Evolutionary conservation across 495 filamentous ascomycete species (phyloP), one percentile per base, ranked within the genome.

Genomic region (Astrocystis sublimbata): DNA sequence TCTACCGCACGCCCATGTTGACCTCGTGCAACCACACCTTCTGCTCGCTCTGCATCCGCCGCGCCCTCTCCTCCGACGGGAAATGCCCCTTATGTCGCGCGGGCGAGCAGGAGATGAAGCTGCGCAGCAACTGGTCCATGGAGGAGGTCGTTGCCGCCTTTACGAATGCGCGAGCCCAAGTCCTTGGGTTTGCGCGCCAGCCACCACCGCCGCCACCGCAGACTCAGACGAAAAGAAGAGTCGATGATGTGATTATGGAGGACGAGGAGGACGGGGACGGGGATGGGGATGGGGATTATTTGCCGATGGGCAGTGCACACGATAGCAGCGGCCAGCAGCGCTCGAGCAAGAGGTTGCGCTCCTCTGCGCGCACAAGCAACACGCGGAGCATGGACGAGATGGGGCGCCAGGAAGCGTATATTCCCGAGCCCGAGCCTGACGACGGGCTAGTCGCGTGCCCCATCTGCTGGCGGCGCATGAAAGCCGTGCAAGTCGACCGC

Each of bases 11-110:
- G 23, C 94, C 94, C 1, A 93, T 99, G 80, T 87, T 97, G 56
- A 99, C 94, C 1, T 89, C 88, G 0, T 99, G 94, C 80, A 89
- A 85, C 42, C 94, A 99, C 73, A 97, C 94, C 0, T 99, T 99
- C 71, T 99, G 94, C 81, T 97, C 92, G 15, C 74, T 93, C 30
- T 99, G 94, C 73, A 97, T 98, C 62, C 90, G 94, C 15, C 80
- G 92, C 55, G 90, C 88, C 62, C 79, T 99, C 2, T 86, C 87
- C 6, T 79, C 83, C 1, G 93, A 96, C 63, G 88, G 90, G 9
- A 90, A 88, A 71, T 99, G 94, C 69, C 96, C 94, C 0, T 77
- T 89, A 0, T 99, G 94, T 73, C 86, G 93, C 51, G 76, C 81
- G 3, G 67, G 76, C 6, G 90, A 93, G 62, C 91, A 96, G 68